Evolutionary conservation across 768 basidiomycete species (phyloP), one percentile per base, ranked within the genome.

Genomic region (Daedaleopsis sinensis): DNA sequence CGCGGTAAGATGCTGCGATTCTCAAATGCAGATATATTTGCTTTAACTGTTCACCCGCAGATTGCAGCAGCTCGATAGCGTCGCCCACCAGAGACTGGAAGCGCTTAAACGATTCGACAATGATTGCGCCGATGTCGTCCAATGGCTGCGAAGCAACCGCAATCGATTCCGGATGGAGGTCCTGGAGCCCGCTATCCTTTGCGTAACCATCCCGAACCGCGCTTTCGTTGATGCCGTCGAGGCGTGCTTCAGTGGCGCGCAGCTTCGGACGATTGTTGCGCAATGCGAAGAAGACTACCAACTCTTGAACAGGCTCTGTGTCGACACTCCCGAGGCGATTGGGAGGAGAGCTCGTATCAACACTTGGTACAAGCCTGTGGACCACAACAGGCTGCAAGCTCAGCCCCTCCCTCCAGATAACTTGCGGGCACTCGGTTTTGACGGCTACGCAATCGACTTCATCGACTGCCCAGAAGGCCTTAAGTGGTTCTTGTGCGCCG

Each of bases 231-330:
- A 85, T 69, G 84, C 88, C 4, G 83, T 97, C 10, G 96, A 98
- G 71, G 79, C 85, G 0, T 87, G 86, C 55, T 87, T 96, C 67
- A 82, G 68, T 60, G 68, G 57, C 12, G 77, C 77, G 49, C 84
- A 88, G 59, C 69, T 95, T 63, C 65, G 96, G 95, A 92, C 87
- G 0, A 90, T 99, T 72, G 87, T 99, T 8, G 84, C 87, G 18
- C 92, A 94, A 71, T 88, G 86, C 65, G 82, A 87, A 61, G 89
- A 91, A 58, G 96, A 99, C 69, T 91, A 91, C 53, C 78, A 88
- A 60, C 74, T 80, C 1, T 78, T 98, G 47, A 91, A 92, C 63
- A 72, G 74, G 12, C 76, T 85, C 39, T 80, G 91, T 67, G 90
- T 89, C 65, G 92, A 94, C 73, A 78, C 77, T 1, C 70, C 77